These are phyloP conservation scores for Fusarium protoensiforme DNA, from an alignment of 2,329 filamentous ascomycete genomes.

Conservation along the genomic window DNA sequence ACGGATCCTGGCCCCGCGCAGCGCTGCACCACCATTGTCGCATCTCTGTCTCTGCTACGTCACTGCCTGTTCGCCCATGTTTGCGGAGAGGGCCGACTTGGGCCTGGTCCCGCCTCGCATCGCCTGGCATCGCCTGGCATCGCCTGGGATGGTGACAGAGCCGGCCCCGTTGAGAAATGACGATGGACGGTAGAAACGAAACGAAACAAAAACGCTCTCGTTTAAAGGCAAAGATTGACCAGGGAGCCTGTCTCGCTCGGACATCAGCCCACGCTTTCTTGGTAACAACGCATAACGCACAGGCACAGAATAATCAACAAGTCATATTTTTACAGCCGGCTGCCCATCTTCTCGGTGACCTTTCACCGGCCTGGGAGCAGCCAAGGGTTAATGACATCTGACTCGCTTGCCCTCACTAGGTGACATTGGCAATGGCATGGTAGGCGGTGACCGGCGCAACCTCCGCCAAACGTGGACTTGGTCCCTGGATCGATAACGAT, in stretches of 20 bases:
- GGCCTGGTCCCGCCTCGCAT: not conserved
- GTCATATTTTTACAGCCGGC: constrained; percentile 5
- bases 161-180: constrained; percentile 11
- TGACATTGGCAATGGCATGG: not conserved
- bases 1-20: not conserved
- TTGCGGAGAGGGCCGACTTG: constrained; percentile 27
- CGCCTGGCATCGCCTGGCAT: not conserved
- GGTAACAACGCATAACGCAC: constrained; percentile 27
- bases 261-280: constrained; percentile 26
- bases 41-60: constrained; percentile 8
- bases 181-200: constrained; percentile 25
- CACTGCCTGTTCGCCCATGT: constrained; percentile 19
- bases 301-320: constrained; percentile 10
- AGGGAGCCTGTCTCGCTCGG: constrained; percentile 22
- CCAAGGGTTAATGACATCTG: constrained; percentile 9
- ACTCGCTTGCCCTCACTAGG: constrained; percentile 15
- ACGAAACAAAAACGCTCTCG: constrained; percentile 33
- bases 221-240: constrained; percentile 14
- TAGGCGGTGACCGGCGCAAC: not conserved
- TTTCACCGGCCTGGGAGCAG: not conserved
- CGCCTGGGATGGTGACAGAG: constrained; percentile 3
- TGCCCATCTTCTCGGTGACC: not conserved
- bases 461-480: not conserved
- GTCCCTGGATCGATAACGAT: not conserved
- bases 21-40: not conserved